Evolutionary conservation across 1,139 yeast genomes (phyloP).

Genomic region (Wickerhamiella pararugosa): DNA sequence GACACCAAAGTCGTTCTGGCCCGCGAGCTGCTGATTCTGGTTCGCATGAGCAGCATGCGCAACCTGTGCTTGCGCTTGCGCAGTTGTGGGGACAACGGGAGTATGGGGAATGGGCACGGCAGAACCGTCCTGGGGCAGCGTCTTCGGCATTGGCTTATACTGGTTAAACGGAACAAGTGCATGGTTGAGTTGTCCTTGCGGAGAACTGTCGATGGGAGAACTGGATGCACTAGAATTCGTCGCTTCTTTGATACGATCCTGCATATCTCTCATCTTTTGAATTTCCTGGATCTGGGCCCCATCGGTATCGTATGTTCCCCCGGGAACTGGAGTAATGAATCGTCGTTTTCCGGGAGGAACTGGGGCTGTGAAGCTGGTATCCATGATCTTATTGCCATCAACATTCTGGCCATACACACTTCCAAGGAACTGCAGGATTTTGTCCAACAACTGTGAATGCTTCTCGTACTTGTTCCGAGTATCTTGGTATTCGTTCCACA

Average conservation of each 20-base stretch:
- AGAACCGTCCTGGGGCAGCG: too few relatives aligned
- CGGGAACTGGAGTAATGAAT: conserved; percentile 16
- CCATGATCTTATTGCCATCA: conserved; percentile 22
- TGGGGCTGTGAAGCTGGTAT: conserved; percentile 12
- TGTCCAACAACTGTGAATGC: conserved; percentile 78
- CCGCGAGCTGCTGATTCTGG: too few relatives aligned
- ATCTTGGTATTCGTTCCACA: conserved; percentile 79
- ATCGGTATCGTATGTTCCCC: conserved; percentile 2
- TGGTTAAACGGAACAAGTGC: conserved; percentile 9
- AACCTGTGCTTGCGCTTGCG: too few relatives aligned
- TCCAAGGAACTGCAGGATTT: conserved; percentile 74
- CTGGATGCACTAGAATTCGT: not conserved
- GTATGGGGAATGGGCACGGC: too few relatives aligned
- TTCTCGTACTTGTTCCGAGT: conserved; percentile 74
- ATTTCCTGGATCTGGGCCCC: conserved; percentile 12
- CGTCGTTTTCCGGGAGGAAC: conserved; percentile 12
- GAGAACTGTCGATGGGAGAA: conserved; percentile 1
- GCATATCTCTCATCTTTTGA: conserved; percentile 16
- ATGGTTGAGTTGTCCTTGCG: conserved; percentile 4
- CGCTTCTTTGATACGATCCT: conserved; percentile 14
- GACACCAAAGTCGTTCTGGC: too few relatives aligned
- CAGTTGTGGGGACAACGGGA: too few relatives aligned
- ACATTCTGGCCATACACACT: conserved; percentile 54
- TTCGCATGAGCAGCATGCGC: too few relatives aligned
- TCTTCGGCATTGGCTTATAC: not conserved